Evolutionary conservation across 2,329 filamentous ascomycete genomes (phyloP), one percentile per base, ranked within the genome.

Genomic region (Biscogniauxia sp.): DNA sequence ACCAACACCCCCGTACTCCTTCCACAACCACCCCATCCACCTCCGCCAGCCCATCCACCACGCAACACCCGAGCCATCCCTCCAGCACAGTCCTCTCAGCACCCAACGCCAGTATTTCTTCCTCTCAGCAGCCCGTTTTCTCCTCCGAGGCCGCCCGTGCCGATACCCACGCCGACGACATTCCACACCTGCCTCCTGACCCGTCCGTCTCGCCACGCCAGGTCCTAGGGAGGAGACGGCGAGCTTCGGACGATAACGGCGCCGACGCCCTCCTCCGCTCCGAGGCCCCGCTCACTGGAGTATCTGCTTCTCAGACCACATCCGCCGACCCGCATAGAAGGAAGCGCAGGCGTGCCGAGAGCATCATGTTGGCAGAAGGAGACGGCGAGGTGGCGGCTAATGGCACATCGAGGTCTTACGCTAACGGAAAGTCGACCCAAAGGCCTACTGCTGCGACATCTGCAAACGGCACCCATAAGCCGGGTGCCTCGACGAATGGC

Each of bases 1-100:
- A 89, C 85, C 84, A 86, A 81, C 80, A 73, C 75, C 79, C 84
- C 77, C 79, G 78, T 74, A 76, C 78, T 63, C 67, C 70, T 75
- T 75, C 71, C 68, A 68, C 74, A 76, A 76, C 78, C 77, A 80
- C 84, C 83, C 84, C 83, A 83, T 80, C 82, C 85, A 80, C 82
- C 80, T 79, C 88, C 85, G 88, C 88, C 87, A 77, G 83, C 81
- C 84, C 85, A 82, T 76, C 82, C 78, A 81, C 79, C 74, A 81
- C 84, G 81, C 82, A 78, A 68, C 75, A 78, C 76, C 76, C 80
- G 70, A 74, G 78, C 72, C 75, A 76, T 75, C 72, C 82, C 76
- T 73, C 80, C 71, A 79, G 75, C 78, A 77, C 77, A 69, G 74
- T 73, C 66, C 64, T 76, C 75, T 79, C 80, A 73, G 76, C 78